Conservation (phyloP, 2,329 filamentous ascomycete genomes). For the Claviceps monticola region DNA sequence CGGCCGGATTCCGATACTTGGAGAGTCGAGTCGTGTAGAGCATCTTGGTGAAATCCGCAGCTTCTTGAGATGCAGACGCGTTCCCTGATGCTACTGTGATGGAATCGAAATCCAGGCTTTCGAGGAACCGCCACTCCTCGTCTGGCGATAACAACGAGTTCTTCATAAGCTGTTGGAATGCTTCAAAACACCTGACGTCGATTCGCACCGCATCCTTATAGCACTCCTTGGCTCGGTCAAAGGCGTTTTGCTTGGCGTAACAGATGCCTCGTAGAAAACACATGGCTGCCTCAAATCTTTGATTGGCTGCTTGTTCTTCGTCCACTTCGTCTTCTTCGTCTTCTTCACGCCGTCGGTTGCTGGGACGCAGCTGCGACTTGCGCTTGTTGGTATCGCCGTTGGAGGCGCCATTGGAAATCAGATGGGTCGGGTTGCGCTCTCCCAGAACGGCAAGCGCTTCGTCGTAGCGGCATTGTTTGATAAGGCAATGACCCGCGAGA, state of each 20-base stretch:
- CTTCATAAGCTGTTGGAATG: slow-evolving; percentile 94
- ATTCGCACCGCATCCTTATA: slow-evolving; percentile 96
- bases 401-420: slow-evolving; percentile 53
- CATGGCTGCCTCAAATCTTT: slow-evolving; percentile 92
- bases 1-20: slow-evolving; percentile 79
- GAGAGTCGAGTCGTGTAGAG: slow-evolving; percentile 91
- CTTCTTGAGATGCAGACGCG: slow-evolving; percentile 61
- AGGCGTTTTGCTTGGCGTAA: slow-evolving; percentile 93
- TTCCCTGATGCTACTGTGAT: slow-evolving; percentile 54
- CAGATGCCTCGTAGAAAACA: slow-evolving; percentile 89
- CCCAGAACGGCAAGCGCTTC: slow-evolving; percentile 78
- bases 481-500: slow-evolving; percentile 82
- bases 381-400: slow-evolving; percentile 30
- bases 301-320: slow-evolving; percentile 56
- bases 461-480: slow-evolving; percentile 82
- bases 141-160: slow-evolving; percentile 83
- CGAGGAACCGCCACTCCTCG: slow-evolving; percentile 81
- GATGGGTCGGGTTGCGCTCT: slow-evolving; percentile 84
- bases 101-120: slow-evolving; percentile 80
- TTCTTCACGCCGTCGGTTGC: slow-evolving; percentile 19
- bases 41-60: slow-evolving; percentile 86
- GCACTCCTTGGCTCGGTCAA: slow-evolving; percentile 93
- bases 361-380: slow-evolving; percentile 22
- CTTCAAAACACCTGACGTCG: slow-evolving; percentile 96
- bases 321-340: slow-evolving; percentile 22